Percentiles rank a stretch among this genome's conserved stretches.
phyloP scores from a whole-genome alignment of 2,329 filamentous ascomycete species.

The Onygena corvina region DNA sequence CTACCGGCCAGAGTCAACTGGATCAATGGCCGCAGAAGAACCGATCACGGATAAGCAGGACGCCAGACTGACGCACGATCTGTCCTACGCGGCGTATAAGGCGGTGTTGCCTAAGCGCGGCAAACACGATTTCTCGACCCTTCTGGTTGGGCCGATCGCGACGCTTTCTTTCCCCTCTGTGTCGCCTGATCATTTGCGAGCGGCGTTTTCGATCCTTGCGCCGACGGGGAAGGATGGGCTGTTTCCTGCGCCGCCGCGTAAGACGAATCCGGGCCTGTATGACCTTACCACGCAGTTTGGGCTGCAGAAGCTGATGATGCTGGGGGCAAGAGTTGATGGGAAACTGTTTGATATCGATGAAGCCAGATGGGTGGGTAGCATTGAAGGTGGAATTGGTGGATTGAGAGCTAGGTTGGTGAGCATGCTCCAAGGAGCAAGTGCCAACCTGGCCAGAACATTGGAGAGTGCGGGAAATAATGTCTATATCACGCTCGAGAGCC shows the following conservation, averaged over 20 bases:
- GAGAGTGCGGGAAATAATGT: conserved; percentile 69
- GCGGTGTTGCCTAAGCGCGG: conserved; percentile 40
- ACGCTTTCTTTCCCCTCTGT: conserved; percentile 69
- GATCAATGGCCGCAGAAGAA: conserved; percentile 21
- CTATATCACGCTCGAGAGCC: conserved; percentile 77
- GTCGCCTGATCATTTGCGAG: conserved; percentile 70
- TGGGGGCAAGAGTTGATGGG: conserved; percentile 79
- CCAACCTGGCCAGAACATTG: conserved; percentile 63
- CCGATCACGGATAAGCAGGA: conserved; percentile 29
- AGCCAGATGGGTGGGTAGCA: conserved; percentile 58
- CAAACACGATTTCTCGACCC: conserved; percentile 54
- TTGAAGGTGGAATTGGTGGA: conserved; percentile 68
- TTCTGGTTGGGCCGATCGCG: conserved; percentile 72
- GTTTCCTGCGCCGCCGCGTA: conserved; percentile 68
- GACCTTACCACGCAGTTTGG: conserved; percentile 68
- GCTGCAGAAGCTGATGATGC: conserved; percentile 71
- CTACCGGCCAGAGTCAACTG: conserved; percentile 45
- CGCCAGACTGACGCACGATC: conserved; percentile 43
- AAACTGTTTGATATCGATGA: conserved; percentile 68
- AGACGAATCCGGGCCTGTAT: conserved; percentile 66
- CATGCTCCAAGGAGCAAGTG: conserved; percentile 68
- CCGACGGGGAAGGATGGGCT: conserved; percentile 48
- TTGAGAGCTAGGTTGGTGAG: conserved; percentile 69
- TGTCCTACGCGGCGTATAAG: conserved; percentile 45
- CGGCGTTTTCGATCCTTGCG: conserved; percentile 64